Evolutionary conservation across 225 moss, liverwort and hornwort species (phyloP).

Genomic region (Climacium dendroides): DNA sequence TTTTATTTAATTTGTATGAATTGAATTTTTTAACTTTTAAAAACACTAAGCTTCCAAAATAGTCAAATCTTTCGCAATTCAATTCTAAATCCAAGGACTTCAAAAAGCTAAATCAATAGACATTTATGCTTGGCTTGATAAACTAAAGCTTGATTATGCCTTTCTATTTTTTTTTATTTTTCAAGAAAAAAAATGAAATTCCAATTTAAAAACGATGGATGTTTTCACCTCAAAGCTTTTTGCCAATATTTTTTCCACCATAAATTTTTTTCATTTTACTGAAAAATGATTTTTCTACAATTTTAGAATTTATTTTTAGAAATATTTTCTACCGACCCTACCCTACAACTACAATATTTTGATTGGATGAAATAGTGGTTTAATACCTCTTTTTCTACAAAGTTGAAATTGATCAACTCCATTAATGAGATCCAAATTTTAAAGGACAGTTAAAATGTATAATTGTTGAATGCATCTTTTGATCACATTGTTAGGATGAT

Average conservation of each 20-base stretch:
- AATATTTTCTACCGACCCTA: fast-evolving
- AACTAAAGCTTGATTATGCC: neutral
- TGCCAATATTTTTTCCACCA: too few relatives aligned
- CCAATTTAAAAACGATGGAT: neutral
- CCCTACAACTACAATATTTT: neutral
- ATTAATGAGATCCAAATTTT: neutral
- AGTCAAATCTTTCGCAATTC: neutral
- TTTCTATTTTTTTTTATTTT: neutral
- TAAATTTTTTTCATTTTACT: neutral
- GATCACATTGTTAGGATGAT: neutral
- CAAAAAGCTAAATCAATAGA: neutral
- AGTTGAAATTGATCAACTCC: neutral
- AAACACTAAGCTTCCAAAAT: fast-evolving
- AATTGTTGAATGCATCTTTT: too few relatives aligned
- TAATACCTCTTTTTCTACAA: neutral
- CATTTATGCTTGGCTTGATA: neutral
- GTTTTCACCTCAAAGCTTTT: neutral
- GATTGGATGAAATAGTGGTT: neutral
- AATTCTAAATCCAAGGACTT: neutral
- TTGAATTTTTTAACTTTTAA: neutral
- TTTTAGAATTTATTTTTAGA: neutral
- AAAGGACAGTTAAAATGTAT: too few relatives aligned
- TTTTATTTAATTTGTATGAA: neutral
- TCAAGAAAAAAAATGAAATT: neutral
- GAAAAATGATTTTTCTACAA: neutral